These are phyloP conservation scores for Hibiscus tridactylites DNA, from an alignment of 345 rosid genomes.

Conservation along the genomic window DNA sequence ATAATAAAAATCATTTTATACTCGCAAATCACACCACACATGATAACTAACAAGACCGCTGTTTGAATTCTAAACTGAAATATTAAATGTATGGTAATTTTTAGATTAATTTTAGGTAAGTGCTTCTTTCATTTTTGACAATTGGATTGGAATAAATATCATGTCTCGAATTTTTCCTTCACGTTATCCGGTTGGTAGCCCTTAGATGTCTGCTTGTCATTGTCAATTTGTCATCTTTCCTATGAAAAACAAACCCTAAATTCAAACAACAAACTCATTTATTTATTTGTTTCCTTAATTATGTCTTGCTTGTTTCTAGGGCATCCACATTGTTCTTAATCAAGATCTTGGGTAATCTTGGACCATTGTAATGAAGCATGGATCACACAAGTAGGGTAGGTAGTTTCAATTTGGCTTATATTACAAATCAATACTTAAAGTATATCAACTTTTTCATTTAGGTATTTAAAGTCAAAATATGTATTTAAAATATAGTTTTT, in stretches of 20 bases:
- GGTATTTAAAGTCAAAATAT: too few species aligned
- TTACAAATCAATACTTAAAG: too few species aligned
- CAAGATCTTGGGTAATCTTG: background rate
- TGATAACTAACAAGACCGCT: too few species aligned
- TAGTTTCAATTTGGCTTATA: background rate
- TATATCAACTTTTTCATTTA: too few species aligned
- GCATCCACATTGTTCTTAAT: background rate
- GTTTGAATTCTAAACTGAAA: background rate
- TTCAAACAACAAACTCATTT: background rate
- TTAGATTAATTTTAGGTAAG: background rate
- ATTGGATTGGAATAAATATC: background rate
- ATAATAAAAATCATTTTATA: too few species aligned
- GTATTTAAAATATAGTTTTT: too few species aligned
- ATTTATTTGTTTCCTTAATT: background rate
- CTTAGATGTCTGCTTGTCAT: background rate
- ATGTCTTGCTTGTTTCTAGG: background rate
- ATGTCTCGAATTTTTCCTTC: background rate
- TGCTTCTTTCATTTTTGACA: background rate
- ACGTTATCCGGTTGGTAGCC: background rate
- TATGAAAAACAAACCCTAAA: background rate
- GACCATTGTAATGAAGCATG: background rate
- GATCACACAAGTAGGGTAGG: background rate
- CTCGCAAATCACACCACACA: too few species aligned
- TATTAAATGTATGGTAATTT: background rate
- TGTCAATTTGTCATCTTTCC: background rate